A percentile compares a stretch with the other conserved stretches of the same genome.
These are phyloP conservation scores for Monilinia vaccinii-corymbosi DNA, from an alignment of 2,329 filamentous ascomycete genomes.

Conservation along the genomic window DNA sequence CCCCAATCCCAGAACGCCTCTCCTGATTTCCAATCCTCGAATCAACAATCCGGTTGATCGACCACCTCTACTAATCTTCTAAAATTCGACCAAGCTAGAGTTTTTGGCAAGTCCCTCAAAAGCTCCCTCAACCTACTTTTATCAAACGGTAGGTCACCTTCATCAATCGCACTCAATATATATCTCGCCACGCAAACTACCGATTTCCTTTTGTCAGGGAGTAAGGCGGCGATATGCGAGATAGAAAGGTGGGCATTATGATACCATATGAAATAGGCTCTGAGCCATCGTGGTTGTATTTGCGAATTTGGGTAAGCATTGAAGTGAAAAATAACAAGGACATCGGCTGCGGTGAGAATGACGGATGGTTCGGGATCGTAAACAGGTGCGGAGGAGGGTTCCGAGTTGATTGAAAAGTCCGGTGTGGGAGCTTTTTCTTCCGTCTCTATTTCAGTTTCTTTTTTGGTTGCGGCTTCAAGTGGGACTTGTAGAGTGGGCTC, in stretches of 20 bases:
- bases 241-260: slow-evolving; percentile 40
- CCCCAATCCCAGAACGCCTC: neutral
- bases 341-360: slow-evolving; percentile 21
- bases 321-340: slow-evolving; percentile 18
- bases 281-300: slow-evolving; percentile 33
- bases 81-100: neutral
- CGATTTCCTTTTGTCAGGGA: slow-evolving; percentile 50
- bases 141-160: slow-evolving; percentile 43
- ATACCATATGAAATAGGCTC: slow-evolving; percentile 58
- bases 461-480: neutral
- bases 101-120: slow-evolving; percentile 7
- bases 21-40: neutral
- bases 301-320: slow-evolving; percentile 11
- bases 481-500: neutral
- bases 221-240: slow-evolving; percentile 40
- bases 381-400: neutral
- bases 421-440: neutral
- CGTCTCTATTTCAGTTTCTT: neutral
- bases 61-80: neutral
- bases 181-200: slow-evolving; percentile 47
- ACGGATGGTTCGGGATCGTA: slow-evolving; percentile 7
- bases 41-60: neutral
- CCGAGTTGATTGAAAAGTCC: neutral
- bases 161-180: slow-evolving; percentile 45
- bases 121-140: slow-evolving; percentile 39